These are phyloP conservation scores for Boletales sp. DNA, from an alignment of 768 basidiomycete species.

Conservation along the genomic window DNA sequence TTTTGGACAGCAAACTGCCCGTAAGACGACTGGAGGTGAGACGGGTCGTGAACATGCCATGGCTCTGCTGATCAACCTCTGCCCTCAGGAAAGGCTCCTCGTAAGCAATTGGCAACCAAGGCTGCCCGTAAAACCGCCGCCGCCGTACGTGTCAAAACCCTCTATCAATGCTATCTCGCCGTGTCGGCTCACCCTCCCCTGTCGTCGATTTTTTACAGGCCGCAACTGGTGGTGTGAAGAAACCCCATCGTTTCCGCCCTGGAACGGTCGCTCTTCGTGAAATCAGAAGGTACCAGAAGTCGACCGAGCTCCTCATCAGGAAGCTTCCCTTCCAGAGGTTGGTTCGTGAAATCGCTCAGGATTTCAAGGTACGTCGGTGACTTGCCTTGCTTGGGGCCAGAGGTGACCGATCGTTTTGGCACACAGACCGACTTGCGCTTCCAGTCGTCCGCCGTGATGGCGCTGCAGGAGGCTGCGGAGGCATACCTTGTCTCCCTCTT, in stretches of 20 bases:
- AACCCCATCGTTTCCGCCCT: slow-evolving; percentile 95
- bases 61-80: slow-evolving; percentile 21
- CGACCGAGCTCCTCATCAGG: slow-evolving; percentile 97
- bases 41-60: slow-evolving; percentile 17
- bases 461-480: slow-evolving; percentile 90
- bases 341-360: slow-evolving; percentile 95
- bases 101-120: slow-evolving; percentile 95
- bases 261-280: slow-evolving; percentile 99
- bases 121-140: slow-evolving; percentile 86
- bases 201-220: slow-evolving; percentile 38
- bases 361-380: slow-evolving; percentile 73
- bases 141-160: slow-evolving; percentile 44
- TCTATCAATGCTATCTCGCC: background rate
- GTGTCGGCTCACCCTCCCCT: slow-evolving; percentile 5
- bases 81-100: slow-evolving; percentile 74
- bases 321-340: slow-evolving; percentile 99
- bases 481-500: slow-evolving; percentile 85
- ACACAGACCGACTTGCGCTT: slow-evolving; percentile 83
- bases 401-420: slow-evolving; percentile 1
- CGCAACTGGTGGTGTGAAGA: slow-evolving; percentile 97
- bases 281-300: slow-evolving; percentile 97
- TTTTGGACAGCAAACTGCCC: slow-evolving; percentile 83
- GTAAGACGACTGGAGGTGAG: slow-evolving; percentile 97
- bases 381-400: background rate
- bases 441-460: slow-evolving; percentile 95